Base-by-base conservation (phyloP, 2,329 filamentous ascomycete genomes). In the Exophiala aquamarina region DNA sequence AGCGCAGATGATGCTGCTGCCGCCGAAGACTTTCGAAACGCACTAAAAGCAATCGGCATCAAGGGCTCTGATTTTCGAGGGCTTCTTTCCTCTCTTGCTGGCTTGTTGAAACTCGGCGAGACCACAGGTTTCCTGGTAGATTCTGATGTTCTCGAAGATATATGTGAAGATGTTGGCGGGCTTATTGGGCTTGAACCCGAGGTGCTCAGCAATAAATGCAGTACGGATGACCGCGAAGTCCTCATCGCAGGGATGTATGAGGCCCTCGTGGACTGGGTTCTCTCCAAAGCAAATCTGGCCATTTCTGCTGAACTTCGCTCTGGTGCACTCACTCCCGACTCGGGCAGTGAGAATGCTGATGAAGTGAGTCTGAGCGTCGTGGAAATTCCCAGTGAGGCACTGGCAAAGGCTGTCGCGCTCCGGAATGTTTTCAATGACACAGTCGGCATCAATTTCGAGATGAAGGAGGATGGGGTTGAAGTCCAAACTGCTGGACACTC, bases 381-480 rank as follows among this genome's bases (percentile, higher is more conserved):
- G 4, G 93, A 97, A 57, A 78, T 97, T 7, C 89, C 93, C 0
- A 81, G 84, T 54, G 83, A 88, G 21, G 77, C 80, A 1, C 75
- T 98, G 1, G 90, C 87, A 49, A 96, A 93, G 68, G 93, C 92
- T 0, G 70, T 94, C n/a, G 83, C 88, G 10, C 82, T 98, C 72
- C 87, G 89, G 31, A 89, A 88, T 11, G 82, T 97, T 28, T 98
- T 98, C 60, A 92, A 98, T 58, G 93, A 97, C 60, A 81, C 76
- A n/a, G 75, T 85, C 15, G 93, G 93, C 41, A 96, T 98, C 70
- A 97, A 97, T 59, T 79, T 86, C 0, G 93, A 98, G 72, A 97
- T 98, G 91, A 95, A 92, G 62, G 86, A 92, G 53, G 93, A 98
- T 58, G 93, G 93, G 8, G 80, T 98, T 1, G 79, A 87, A n/a